A percentile compares a stretch with the other conserved stretches of the same genome.
phyloP scores from a whole-genome alignment of 371 early-diverging fungal species.

The Enteropsectra breve region DNA sequence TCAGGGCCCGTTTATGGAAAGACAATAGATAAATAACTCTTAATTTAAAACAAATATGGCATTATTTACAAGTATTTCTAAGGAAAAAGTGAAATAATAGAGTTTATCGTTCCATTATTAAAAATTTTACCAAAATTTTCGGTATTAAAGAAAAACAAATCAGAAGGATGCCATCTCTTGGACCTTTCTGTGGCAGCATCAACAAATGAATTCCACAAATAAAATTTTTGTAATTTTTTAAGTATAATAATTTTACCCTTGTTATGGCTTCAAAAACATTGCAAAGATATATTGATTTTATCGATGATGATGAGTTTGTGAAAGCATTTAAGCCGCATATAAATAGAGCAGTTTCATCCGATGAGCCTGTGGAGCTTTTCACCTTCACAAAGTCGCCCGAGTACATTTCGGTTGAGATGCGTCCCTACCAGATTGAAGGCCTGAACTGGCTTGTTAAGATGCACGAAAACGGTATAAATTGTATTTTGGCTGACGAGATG shows the following conservation, averaged over 20 bases:
- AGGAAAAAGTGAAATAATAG: no score
- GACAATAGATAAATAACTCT: no score
- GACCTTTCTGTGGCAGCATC: no score
- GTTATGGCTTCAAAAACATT: conserved; percentile 44
- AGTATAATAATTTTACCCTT: neutral
- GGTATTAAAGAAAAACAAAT: no score
- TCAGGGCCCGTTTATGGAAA: no score
- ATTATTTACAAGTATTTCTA: no score
- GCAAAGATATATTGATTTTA: conserved; percentile 51
- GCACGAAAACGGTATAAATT: conserved; percentile 74
- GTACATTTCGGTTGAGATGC: conserved; percentile 49
- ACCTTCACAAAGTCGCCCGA: conserved; percentile 48
- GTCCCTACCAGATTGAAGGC: conserved; percentile 77
- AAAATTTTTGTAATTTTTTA: no score
- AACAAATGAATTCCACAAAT: no score
- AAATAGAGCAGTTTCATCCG: conserved; percentile 11
- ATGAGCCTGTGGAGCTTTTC: conserved; percentile 44
- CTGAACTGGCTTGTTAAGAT: conserved; percentile 80
- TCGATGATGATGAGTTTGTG: conserved; percentile 53
- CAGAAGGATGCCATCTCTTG: no score
- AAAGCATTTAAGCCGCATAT: conserved; percentile 39
- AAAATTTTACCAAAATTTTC: no score
- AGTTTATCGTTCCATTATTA: no score
- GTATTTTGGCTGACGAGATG: conserved; percentile 93
- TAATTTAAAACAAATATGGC: no score